Conservation (phyloP, 1,284 basidiomycete species). For the Thecaphora frezii region DNA sequence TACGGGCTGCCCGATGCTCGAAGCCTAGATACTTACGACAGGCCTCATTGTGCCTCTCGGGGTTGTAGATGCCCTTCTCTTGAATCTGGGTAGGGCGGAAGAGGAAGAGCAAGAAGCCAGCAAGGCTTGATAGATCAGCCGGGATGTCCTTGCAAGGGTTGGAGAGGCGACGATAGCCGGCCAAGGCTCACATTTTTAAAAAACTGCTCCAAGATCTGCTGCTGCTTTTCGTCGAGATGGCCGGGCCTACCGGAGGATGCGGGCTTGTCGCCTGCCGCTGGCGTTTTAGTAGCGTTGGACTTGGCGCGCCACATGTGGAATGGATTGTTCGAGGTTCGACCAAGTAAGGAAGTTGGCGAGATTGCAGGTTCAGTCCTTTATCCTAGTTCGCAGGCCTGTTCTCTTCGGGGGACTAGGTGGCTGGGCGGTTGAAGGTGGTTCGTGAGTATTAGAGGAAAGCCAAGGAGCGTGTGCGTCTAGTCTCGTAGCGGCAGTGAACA, state of each 20-base stretch:
- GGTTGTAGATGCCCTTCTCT: slow-evolving; percentile 49
- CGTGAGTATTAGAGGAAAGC: no score
- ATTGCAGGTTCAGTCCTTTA: no score
- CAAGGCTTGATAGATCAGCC: no score
- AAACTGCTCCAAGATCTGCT: slow-evolving; percentile 50
- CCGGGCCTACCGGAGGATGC: slow-evolving; percentile 48
- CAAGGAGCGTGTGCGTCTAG: no score
- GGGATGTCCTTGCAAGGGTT: no score
- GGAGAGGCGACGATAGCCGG: no score
- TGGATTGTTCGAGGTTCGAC: no score
- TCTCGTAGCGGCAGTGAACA: no score
- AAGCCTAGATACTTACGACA: slow-evolving; percentile 24
- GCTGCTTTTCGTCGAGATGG: slow-evolving; percentile 48
- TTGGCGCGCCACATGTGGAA: slow-evolving; percentile 14
- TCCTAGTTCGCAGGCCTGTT: no score
- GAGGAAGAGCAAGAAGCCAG: neutral
- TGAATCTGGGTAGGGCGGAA: slow-evolving; percentile 28
- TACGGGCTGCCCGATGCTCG: no score
- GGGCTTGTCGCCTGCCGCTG: no score
- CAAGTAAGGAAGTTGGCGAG: neutral
- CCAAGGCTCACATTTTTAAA: slow-evolving; percentile 20
- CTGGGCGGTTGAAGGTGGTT: neutral
- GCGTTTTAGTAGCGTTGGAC: slow-evolving; percentile 35
- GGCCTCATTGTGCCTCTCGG: slow-evolving; percentile 55
- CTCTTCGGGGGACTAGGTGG: neutral